A percentile compares a stretch with the other conserved stretches of the same genome.
Evolutionary conservation across 768 basidiomycete species (phyloP).

Genomic region (Pulveroboletus sp.): DNA sequence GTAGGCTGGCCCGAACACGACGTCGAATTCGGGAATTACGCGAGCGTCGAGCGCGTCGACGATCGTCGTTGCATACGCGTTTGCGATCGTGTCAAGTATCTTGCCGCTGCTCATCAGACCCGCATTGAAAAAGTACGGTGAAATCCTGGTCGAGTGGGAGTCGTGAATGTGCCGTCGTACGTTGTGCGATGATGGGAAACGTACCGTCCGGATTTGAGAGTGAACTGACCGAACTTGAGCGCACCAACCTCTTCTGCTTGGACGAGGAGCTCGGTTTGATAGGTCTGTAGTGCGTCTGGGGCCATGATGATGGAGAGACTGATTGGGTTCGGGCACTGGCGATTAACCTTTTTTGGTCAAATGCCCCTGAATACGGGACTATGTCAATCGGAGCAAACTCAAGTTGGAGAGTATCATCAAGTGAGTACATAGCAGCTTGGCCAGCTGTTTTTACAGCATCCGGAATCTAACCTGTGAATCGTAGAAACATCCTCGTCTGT

Average conservation of each 20-base stretch:
- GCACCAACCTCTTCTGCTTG: slow-evolving; percentile 68
- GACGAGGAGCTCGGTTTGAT: slow-evolving; percentile 67
- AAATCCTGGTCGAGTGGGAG: slow-evolving; percentile 46
- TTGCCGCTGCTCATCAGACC: slow-evolving; percentile 83
- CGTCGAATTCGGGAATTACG: slow-evolving; percentile 54
- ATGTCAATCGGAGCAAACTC: too few relatives aligned
- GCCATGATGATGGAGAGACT: slow-evolving; percentile 14
- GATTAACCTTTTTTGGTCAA: too few relatives aligned
- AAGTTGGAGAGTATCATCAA: too few relatives aligned
- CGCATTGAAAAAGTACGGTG: slow-evolving; percentile 98
- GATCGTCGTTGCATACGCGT: slow-evolving; percentile 84
- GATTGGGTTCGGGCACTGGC: too few relatives aligned
- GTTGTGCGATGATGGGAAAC: slow-evolving; percentile 23
- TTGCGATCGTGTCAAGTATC: slow-evolving; percentile 71
- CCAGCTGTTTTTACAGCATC: too few relatives aligned
- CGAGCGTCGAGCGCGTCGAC: slow-evolving; percentile 38
- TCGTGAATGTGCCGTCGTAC: neutral
- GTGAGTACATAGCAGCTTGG: too few relatives aligned
- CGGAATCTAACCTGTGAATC: too few relatives aligned
- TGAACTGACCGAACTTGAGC: slow-evolving; percentile 89
- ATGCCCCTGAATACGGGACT: too few relatives aligned
- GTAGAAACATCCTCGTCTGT: too few relatives aligned
- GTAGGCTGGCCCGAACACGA: slow-evolving; percentile 96
- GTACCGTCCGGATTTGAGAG: slow-evolving; percentile 92
- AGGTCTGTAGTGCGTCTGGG: slow-evolving; percentile 35